Evolutionary conservation across 345 rosid genomes (phyloP).

Genomic region (Nephelium lappaceum): DNA sequence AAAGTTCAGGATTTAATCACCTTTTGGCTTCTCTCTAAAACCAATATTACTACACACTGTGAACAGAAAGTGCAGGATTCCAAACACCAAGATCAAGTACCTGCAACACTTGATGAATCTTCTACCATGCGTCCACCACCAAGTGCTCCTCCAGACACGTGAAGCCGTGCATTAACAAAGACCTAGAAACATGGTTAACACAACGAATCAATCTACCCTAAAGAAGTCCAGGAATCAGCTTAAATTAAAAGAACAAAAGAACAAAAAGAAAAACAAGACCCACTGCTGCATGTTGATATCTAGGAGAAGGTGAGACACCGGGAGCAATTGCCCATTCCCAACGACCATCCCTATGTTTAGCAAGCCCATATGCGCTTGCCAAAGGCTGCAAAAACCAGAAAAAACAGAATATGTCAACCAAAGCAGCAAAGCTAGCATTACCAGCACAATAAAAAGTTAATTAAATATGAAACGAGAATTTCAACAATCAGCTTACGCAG

Average conservation of each 20-base stretch:
- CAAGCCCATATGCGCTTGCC: slow-evolving; percentile 98
- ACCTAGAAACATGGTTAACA: slow-evolving; percentile 50
- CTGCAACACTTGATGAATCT: slow-evolving; percentile 98
- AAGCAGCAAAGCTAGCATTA: slow-evolving; percentile 21
- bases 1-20: not conserved
- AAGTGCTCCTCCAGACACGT: slow-evolving; percentile 99
- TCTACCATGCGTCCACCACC: slow-evolving; percentile 99
- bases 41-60: not conserved
- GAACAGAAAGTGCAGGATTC: slow-evolving; percentile 4
- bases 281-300: slow-evolving; percentile 99
- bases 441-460: not conserved
- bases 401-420: slow-evolving; percentile 21
- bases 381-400: slow-evolving; percentile 62
- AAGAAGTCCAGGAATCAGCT: slow-evolving; percentile 1
- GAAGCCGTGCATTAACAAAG: slow-evolving; percentile 97
- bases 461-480: slow-evolving; percentile 11
- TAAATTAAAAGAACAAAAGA: slow-evolving; percentile 15
- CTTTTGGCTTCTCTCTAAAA: not conserved
- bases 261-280: slow-evolving; percentile 34
- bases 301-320: slow-evolving; percentile 95
- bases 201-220: slow-evolving; percentile 19
- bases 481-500: not conserved
- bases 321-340: slow-evolving; percentile 99
- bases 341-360: slow-evolving; percentile 99
- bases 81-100: slow-evolving; percentile 38